Evolutionary conservation across 2,329 filamentous ascomycete genomes (phyloP).

Genomic region (Alternaria triticina): DNA sequence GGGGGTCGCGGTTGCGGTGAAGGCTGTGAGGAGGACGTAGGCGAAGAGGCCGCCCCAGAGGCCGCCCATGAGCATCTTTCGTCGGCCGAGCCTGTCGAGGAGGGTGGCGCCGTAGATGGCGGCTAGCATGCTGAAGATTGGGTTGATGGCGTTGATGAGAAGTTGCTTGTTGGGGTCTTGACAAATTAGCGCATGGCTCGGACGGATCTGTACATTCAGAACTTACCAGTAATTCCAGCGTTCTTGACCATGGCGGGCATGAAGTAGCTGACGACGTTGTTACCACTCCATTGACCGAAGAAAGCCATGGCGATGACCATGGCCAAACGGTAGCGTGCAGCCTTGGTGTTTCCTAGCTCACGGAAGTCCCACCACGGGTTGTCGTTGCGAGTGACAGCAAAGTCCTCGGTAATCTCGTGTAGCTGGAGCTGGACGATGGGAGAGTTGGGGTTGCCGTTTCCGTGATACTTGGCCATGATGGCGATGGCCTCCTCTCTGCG

Average conservation of each 20-base stretch:
- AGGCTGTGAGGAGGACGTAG: constrained; percentile 47
- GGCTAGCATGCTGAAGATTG: constrained; percentile 48
- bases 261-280: constrained; percentile 44
- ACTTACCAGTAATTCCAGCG: constrained; percentile 9
- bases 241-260: constrained; percentile 25
- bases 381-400: constrained; percentile 35
- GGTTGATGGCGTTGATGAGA: constrained; percentile 51
- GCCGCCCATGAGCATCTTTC: constrained; percentile 48
- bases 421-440: constrained; percentile 47
- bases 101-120: constrained; percentile 49
- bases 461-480: constrained; percentile 65
- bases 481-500: constrained; percentile 62
- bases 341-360: constrained; percentile 40
- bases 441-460: constrained; percentile 52
- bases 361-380: constrained; percentile 47
- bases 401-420: constrained; percentile 45
- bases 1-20: constrained; percentile 37
- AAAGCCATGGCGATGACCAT: constrained; percentile 52
- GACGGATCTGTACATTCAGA: not conserved
- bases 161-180: constrained; percentile 44
- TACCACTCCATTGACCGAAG: constrained; percentile 52
- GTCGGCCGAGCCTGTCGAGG: constrained; percentile 40
- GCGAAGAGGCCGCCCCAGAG: constrained; percentile 42
- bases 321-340: constrained; percentile 43
- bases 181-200: not conserved